Base-by-base conservation (phyloP, 768 basidiomycete genomes). In the Dioszegia hungarica region DNA sequence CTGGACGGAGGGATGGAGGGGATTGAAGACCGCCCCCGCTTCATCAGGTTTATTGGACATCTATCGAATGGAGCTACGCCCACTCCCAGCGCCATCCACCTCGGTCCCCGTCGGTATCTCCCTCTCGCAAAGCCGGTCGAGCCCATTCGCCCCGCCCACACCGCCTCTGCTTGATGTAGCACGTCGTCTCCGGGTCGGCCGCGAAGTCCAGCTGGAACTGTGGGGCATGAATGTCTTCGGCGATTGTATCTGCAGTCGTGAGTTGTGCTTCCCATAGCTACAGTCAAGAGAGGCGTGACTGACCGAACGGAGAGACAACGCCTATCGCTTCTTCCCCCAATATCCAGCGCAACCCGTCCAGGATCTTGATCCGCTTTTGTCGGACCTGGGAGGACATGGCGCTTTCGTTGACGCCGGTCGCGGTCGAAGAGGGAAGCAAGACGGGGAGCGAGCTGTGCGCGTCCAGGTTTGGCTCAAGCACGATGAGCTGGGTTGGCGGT, bases 1-100 rank as follows among this genome's bases (percentile, higher is more conserved):
- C 72, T 12, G 79, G 80, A 54, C 80, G 86, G 43, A 59, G 56
- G 24, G 55, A 43, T 50, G 37, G 28, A 48, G 5, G 37, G 3
- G 55, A 15, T 34, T 31, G 33, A 22, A 31, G n/a, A n/a, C n/a
- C n/a, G n/a, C n/a, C n/a, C n/a, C n/a, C n/a, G n/a, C n/a, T n/a
- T n/a, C n/a, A n/a, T n/a, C n/a, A n/a, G n/a, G n/a, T n/a, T n/a
- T n/a, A n/a, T n/a, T n/a, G n/a, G n/a, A n/a, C n/a, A n/a, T n/a
- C n/a, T n/a, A 27, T 6, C 14, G 31, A 6, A 33, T 33, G 31
- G 14, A 33, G 20, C 37, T 39, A 54, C 1, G 3, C 22, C 63
- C 63, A 65, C 39, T 59, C 57, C 65, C 65, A 67, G 19, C 60
- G 56, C 62, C 59, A 59, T 17, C 65, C 62, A 5, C 65, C 65